phyloP scores from a whole-genome alignment of 495 filamentous ascomycete genomes.

The Lasiosphaeria hispida region DNA sequence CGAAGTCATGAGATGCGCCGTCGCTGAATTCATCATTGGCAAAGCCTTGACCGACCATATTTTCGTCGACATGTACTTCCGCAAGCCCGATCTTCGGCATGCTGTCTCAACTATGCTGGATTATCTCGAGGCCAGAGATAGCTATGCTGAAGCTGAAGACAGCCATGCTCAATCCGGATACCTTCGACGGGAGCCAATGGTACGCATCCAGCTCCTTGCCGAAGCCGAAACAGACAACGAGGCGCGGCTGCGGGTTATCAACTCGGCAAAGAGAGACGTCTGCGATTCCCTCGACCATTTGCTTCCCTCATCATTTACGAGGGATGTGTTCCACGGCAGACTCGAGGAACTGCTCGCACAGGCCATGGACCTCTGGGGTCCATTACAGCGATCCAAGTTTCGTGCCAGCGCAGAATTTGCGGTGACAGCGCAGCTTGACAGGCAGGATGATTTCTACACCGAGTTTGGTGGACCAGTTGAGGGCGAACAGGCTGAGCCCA shows the following conservation, averaged over 20 bases:
- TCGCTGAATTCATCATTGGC: background rate
- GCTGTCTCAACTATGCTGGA: background rate
- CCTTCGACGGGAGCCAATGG: background rate
- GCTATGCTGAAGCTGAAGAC: too few species aligned
- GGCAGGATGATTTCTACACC: background rate
- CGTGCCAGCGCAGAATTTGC: background rate
- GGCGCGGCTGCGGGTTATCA: background rate
- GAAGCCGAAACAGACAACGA: background rate
- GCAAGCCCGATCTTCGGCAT: background rate
- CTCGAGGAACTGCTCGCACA: background rate
- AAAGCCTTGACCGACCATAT: slow-evolving; percentile 1
- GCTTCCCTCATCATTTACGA: background rate
- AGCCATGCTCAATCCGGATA: too few species aligned
- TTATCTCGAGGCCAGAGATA: background rate
- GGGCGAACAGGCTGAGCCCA: background rate
- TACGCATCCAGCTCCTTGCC: background rate
- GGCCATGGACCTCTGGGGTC: background rate
- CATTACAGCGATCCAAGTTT: background rate
- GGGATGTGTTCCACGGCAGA: too few species aligned
- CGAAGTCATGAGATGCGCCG: slow-evolving; percentile 9
- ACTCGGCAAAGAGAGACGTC: background rate
- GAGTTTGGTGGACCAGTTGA: background rate
- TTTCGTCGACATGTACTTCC: slow-evolving; percentile 1
- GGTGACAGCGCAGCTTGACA: background rate
- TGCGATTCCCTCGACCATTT: background rate